These are phyloP conservation scores for Trypanosomatidae sp. DNA, from an alignment of 208 protist species.

Conservation along the genomic window DNA sequence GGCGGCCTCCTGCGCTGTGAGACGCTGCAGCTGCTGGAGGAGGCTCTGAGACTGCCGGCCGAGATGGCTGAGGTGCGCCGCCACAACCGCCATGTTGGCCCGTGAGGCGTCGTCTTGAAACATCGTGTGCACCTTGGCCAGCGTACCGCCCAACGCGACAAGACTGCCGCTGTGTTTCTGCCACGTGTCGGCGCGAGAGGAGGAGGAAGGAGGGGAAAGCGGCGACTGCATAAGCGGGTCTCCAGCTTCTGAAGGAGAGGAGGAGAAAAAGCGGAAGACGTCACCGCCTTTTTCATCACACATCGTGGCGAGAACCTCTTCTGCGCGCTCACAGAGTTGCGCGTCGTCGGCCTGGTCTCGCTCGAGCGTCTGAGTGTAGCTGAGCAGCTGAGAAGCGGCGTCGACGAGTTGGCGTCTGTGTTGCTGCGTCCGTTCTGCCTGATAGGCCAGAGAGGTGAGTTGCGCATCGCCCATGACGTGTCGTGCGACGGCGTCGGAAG, in stretches of 20 bases:
- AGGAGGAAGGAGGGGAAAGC: neutral
- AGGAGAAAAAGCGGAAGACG: too few relatives aligned
- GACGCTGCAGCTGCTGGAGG: conserved; percentile 8
- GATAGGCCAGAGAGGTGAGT: conserved; percentile 13
- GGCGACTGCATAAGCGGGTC: too few relatives aligned
- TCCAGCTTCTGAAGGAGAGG: too few relatives aligned
- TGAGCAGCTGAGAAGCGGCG: too few relatives aligned
- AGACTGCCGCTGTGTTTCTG: conserved; percentile 14
- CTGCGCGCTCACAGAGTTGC: neutral
- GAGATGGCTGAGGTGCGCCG: conserved; percentile 16
- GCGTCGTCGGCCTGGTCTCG: neutral
- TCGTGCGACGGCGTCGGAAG: neutral
- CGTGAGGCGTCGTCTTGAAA: conserved; percentile 16
- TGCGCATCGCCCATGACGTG: conserved; percentile 8
- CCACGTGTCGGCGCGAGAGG: neutral
- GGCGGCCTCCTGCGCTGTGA: conserved; percentile 5
- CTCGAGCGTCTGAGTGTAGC: conserved; percentile 1
- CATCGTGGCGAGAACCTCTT: neutral
- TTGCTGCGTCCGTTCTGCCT: conserved; percentile 15
- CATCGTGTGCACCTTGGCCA: conserved; percentile 31
- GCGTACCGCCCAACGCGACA: conserved; percentile 16
- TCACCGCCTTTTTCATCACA: too few relatives aligned
- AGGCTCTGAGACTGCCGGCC: conserved; percentile 20
- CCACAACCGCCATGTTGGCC: conserved; percentile 18
- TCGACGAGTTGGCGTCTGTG: too few relatives aligned